phyloP scores from a whole-genome alignment of 2,329 filamentous ascomycete genomes.

The Ascochyta lentis region DNA sequence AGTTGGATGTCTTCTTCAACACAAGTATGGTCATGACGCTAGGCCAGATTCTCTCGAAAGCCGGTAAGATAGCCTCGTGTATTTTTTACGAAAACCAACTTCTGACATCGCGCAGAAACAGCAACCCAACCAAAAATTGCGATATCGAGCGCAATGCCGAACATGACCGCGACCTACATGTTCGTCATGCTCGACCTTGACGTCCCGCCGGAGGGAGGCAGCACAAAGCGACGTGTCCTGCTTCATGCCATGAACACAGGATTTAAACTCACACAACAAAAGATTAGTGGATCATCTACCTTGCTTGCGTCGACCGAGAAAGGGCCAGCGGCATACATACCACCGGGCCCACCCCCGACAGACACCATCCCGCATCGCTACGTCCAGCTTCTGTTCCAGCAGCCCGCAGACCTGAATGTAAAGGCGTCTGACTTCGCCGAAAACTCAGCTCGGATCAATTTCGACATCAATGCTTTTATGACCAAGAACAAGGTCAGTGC shows the following conservation, averaged over 20 bases:
- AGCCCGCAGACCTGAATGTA: constrained; percentile 36
- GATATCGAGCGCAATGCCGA: constrained; percentile 23
- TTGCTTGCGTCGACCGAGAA: constrained; percentile 38
- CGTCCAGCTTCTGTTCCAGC: constrained; percentile 43
- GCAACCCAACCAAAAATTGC: constrained; percentile 39
- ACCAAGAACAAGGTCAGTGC: constrained; percentile 28
- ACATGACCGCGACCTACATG: constrained; percentile 35
- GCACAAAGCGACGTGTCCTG: constrained; percentile 36
- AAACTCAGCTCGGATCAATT: constrained; percentile 31
- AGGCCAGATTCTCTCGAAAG: constrained; percentile 38
- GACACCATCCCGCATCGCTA: constrained; percentile 46
- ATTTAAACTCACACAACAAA: constrained; percentile 43
- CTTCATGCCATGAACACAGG: constrained; percentile 44
- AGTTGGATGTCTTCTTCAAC: constrained; percentile 44
- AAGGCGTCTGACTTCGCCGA: constrained; percentile 31
- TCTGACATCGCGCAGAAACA: constrained; percentile 31
- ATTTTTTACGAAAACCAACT: neutral
- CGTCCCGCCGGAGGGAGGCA: constrained; percentile 35
- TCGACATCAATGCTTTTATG: constrained; percentile 41
- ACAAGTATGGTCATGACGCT: constrained; percentile 37
- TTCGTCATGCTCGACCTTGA: constrained; percentile 49
- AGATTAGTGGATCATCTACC: constrained; percentile 24
- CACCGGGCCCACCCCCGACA: constrained; percentile 42
- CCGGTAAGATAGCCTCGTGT: constrained; percentile 22
- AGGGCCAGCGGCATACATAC: constrained; percentile 42